Percentiles rank a stretch among this genome's conserved stretches.
Conservation (phyloP, 352 stramenopile genomes). For the Globisporangium perplexum region DNA sequence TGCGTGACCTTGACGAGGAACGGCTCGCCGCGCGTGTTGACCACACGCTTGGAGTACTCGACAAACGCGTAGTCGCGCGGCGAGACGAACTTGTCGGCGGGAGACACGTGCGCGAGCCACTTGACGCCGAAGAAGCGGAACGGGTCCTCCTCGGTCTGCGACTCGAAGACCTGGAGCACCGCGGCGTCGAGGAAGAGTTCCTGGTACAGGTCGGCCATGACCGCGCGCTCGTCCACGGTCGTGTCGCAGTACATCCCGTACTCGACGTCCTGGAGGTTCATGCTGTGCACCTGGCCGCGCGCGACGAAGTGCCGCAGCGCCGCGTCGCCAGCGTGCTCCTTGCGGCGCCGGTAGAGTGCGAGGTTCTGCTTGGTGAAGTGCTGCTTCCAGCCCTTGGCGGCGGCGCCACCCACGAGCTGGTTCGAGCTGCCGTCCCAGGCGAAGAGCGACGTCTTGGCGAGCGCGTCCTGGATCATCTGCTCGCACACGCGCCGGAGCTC, state of each 20-base stretch:
- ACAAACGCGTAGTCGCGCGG: slow-evolving; percentile 43
- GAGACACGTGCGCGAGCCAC: slow-evolving; percentile 36
- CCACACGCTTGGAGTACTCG: slow-evolving; percentile 32
- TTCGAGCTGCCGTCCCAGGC: slow-evolving; percentile 45
- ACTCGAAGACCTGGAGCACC: slow-evolving; percentile 30
- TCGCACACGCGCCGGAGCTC: slow-evolving; percentile 42
- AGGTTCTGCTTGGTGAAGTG: slow-evolving; percentile 51
- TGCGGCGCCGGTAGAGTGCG: slow-evolving; percentile 43
- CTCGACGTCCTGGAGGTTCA: slow-evolving; percentile 42
- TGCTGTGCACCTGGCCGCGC: slow-evolving; percentile 40
- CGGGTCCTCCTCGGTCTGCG: slow-evolving; percentile 25
- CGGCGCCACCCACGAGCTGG: slow-evolving; percentile 23
- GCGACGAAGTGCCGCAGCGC: slow-evolving; percentile 33
- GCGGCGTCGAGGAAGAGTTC: slow-evolving; percentile 40
- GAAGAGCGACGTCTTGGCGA: slow-evolving; percentile 52
- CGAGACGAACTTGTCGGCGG: slow-evolving; percentile 43
- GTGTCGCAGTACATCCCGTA: slow-evolving; percentile 45
- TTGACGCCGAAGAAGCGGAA: slow-evolving; percentile 52
- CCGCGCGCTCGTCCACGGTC: slow-evolving; percentile 35
- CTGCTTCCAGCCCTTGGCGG: slow-evolving; percentile 41
- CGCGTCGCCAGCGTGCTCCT: slow-evolving; percentile 19
- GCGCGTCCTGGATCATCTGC: slow-evolving; percentile 35
- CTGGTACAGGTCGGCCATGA: slow-evolving; percentile 38
- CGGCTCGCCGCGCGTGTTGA: slow-evolving; percentile 26
- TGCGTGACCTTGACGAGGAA: slow-evolving; percentile 42